Evolutionary conservation across 148 eudicot species (phyloP), one percentile per base, ranked within the genome.

Genomic region (Talinum fruticosum): DNA sequence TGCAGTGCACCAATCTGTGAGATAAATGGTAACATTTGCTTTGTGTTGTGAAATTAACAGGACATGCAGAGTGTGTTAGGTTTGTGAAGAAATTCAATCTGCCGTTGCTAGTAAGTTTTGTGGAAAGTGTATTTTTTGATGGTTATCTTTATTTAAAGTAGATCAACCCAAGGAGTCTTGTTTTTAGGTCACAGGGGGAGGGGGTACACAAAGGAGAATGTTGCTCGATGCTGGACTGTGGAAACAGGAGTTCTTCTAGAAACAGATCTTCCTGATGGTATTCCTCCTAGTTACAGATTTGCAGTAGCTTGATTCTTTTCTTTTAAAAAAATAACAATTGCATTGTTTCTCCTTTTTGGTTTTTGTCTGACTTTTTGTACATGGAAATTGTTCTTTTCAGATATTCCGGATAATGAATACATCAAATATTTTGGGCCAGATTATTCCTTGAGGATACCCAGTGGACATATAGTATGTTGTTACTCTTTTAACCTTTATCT

Each of bases 131-230:
- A 21, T 26, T 23, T 44, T 76, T 70, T 73, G n/a, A 37, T 15
- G 57, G 35, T 73, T 38, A 14, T 71, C 54, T 61, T 45, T 71
- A 59, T 29, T 26, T 80, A 70, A 65, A 57, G 61, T 57, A 68
- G 33, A n/a, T 62, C 66, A 61, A 73, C 49, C 28, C 32, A 47
- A 61, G 66, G 57, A 53, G 14, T 79, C 72, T 82, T 81, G 69
- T 71, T 72, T 66, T 70, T 78, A 96, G 99, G 99, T 96, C 75
- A 96, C 99, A 76, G 97, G 97, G 79, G 97, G 97, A 68, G 97
- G 99, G 24, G 99, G 99, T 96, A 96, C 85, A 96, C 99, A 28
- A 96, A 96, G 79, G 99, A 96, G 84, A 96, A 96, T 87, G 99
- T 96, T 54, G 99, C 99, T 80, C 87, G 99, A 75, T 96, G 99